Percentiles rank a stretch among this genome's conserved stretches.
Conservation (phyloP, 2,329 filamentous ascomycete species). For the Calonectria pauciramosa region DNA sequence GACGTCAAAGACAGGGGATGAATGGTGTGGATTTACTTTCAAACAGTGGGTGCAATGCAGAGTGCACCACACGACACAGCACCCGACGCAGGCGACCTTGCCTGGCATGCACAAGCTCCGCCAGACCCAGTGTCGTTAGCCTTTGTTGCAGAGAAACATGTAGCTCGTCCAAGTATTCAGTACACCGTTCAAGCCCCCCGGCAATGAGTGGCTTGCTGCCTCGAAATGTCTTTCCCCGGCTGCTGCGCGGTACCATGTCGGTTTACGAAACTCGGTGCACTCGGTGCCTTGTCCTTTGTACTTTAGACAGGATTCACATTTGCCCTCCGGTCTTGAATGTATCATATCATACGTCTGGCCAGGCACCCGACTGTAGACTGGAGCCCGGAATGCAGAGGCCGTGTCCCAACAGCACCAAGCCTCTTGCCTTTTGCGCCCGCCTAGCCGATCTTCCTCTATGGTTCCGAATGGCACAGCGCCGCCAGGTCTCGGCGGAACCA, state of each 20-base stretch:
- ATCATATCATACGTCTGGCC: slow-evolving; percentile 28
- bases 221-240: slow-evolving; percentile 33
- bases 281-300: slow-evolving; percentile 22
- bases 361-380: slow-evolving; percentile 36
- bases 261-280: slow-evolving; percentile 14
- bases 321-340: slow-evolving; percentile 9
- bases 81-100: slow-evolving; percentile 16
- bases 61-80: slow-evolving; percentile 23
- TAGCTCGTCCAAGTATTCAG: slow-evolving; percentile 23
- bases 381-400: slow-evolving; percentile 34
- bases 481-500: slow-evolving; percentile 38
- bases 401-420: slow-evolving; percentile 37
- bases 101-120: slow-evolving; percentile 23
- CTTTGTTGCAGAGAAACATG: slow-evolving; percentile 24
- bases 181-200: slow-evolving; percentile 17
- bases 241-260: slow-evolving; percentile 27
- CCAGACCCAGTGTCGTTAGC: slow-evolving; percentile 13
- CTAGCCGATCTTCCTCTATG: slow-evolving; percentile 22
- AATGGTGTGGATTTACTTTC: slow-evolving; percentile 27
- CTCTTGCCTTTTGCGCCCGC: slow-evolving; percentile 31
- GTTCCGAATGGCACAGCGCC: slow-evolving; percentile 26
- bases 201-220: slow-evolving; percentile 25
- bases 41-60: slow-evolving; percentile 28
- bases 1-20: slow-evolving; percentile 11
- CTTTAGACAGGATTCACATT: slow-evolving; percentile 14